Percentiles rank a stretch among this genome's conserved stretches.
phyloP scores from a whole-genome alignment of 169 alveolate genomes.

The Prorocentrum cordatum region DNA sequence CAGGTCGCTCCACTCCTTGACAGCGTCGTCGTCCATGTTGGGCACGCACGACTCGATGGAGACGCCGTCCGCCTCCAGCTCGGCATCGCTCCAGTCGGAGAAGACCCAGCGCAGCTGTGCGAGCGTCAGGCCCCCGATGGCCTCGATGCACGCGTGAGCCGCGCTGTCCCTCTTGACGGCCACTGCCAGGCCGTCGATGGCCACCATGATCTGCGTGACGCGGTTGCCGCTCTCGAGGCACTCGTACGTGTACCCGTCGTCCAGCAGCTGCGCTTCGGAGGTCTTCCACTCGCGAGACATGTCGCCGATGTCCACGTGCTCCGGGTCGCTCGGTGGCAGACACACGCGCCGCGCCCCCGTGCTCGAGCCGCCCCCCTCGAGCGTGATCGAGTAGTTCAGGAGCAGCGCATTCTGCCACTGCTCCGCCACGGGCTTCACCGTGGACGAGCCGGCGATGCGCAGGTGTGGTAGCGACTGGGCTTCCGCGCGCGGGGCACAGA shows the following conservation, averaged over 20 bases:
- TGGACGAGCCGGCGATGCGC: too few species aligned
- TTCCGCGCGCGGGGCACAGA: too few species aligned
- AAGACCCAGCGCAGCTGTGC: constrained; percentile 51
- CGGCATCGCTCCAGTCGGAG: constrained; percentile 41
- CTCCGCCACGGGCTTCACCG: too few species aligned
- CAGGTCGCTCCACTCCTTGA: too few species aligned
- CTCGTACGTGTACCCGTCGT: constrained; percentile 51
- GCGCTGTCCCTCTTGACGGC: constrained; percentile 3
- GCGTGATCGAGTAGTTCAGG: background rate
- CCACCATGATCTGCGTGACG: constrained; percentile 37
- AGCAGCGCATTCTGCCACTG: too few species aligned
- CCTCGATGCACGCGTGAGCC: constrained; percentile 30
- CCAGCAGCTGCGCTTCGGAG: background rate
- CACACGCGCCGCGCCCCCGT: constrained; percentile 38
- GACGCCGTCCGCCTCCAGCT: too few species aligned
- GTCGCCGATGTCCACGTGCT: constrained; percentile 27
- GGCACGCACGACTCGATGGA: too few species aligned
- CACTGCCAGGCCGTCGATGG: constrained; percentile 41
- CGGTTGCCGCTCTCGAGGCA: background rate
- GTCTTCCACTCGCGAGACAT: background rate
- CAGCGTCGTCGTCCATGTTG: too few species aligned
- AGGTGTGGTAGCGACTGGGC: too few species aligned
- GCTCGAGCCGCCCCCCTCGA: constrained; percentile 8
- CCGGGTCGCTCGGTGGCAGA: background rate
- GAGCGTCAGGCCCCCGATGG: constrained; percentile 35